A percentile compares a stretch with the other conserved stretches of the same genome.
phyloP scores from a whole-genome alignment of 139 green algal species.

The Haematococcus sp. region DNA sequence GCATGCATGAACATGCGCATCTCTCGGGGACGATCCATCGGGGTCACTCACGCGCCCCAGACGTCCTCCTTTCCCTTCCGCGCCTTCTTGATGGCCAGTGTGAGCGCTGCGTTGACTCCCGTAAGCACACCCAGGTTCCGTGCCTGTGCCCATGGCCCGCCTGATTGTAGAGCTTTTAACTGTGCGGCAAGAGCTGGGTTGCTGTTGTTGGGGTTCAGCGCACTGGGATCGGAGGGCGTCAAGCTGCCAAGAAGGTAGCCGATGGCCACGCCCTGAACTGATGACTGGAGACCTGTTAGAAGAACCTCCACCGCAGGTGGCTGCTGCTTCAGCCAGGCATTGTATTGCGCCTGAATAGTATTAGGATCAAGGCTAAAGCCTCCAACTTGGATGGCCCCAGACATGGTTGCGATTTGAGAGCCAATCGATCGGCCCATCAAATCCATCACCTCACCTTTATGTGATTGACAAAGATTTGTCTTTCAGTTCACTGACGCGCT shows the following conservation, averaged over 20 bases:
- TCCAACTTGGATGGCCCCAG: too few species aligned
- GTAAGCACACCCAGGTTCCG: conserved; percentile 95
- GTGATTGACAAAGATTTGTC: too few species aligned
- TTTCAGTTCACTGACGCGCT: too few species aligned
- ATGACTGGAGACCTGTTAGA: conserved; percentile 35
- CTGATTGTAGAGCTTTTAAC: conserved; percentile 57
- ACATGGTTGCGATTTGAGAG: too few species aligned
- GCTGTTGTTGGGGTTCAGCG: conserved; percentile 9
- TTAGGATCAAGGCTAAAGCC: conserved; percentile 1
- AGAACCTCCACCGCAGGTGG: conserved; percentile 58
- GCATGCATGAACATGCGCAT: background rate
- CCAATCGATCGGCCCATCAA: too few species aligned
- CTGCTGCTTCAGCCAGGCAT: conserved; percentile 60
- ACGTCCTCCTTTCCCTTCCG: conserved; percentile 78
- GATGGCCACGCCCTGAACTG: conserved; percentile 53
- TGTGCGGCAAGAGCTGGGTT: conserved; percentile 35
- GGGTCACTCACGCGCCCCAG: conserved; percentile 53
- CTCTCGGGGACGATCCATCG: background rate
- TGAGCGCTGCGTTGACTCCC: conserved; percentile 81
- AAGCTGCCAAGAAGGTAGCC: conserved; percentile 76
- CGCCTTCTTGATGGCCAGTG: conserved; percentile 66
- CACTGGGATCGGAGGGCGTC: conserved; percentile 37
- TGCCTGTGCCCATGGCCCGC: conserved; percentile 71
- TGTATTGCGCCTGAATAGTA: conserved; percentile 29
- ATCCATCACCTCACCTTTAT: too few species aligned